A percentile compares a stretch with the other conserved stretches of the same genome.
phyloP scores from a whole-genome alignment of 139 green algal genomes.

The Closterium sp. region DNA sequence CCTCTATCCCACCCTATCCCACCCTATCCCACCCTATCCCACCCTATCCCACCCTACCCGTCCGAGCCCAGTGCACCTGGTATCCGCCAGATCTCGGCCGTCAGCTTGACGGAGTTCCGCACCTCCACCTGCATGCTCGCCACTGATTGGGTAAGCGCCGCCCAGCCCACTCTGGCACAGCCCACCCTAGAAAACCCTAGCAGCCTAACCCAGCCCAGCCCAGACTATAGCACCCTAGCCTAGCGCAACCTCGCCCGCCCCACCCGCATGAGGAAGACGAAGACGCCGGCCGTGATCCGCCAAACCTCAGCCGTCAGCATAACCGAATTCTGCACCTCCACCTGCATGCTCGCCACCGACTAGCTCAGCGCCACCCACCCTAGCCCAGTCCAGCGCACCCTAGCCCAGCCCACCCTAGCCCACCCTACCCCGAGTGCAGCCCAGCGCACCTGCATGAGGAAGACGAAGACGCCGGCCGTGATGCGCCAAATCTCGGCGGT shows the following conservation, averaged over 20 bases:
- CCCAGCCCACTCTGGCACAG: no score
- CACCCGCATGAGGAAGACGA: constrained; percentile 4
- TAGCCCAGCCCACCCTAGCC: not conserved
- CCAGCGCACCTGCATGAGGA: constrained; percentile 1
- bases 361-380: not conserved
- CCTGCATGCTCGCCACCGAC: not conserved
- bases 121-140: no score
- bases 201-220: no score
- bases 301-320: not conserved
- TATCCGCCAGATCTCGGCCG: no score
- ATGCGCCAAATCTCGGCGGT: not conserved
- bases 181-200: no score
- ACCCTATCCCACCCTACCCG: not conserved
- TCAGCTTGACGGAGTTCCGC: no score
- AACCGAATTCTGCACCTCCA: not conserved
- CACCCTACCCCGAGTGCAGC: not conserved
- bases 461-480: not conserved
- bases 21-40: not conserved
- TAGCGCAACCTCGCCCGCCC: no score
- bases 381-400: not conserved
- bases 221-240: no score
- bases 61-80: no score
- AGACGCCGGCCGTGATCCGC: not conserved
- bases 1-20: not conserved
- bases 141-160: no score